phyloP scores from a whole-genome alignment of 1,284 basidiomycete species.

The Rugosomyces carneus region DNA sequence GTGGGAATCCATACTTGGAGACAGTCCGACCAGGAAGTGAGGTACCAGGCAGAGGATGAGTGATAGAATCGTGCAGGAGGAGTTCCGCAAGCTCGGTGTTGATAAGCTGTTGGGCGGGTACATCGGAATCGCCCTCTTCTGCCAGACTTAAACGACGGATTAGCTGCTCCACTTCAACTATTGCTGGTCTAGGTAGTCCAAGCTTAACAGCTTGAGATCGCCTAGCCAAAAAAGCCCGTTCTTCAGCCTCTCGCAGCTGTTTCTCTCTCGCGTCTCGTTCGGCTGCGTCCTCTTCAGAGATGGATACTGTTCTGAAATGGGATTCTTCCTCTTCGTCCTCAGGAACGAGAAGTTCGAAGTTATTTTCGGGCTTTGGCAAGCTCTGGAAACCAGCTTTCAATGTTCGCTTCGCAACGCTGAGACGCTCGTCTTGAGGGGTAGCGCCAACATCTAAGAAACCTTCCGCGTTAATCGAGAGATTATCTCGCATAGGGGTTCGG shows the following conservation, averaged over 20 bases:
- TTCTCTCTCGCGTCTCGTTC: slow-evolving; percentile 82
- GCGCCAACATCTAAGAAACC: slow-evolving; percentile 48
- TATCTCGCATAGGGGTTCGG: slow-evolving; percentile 90
- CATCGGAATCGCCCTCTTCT: slow-evolving; percentile 35
- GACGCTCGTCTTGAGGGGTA: slow-evolving; percentile 73
- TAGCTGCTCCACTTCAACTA: slow-evolving; percentile 69
- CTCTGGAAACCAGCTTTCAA: slow-evolving; percentile 79
- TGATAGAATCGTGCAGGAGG: slow-evolving; percentile 84
- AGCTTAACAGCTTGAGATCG: slow-evolving; percentile 80
- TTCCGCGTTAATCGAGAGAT: slow-evolving; percentile 81
- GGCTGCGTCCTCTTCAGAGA: slow-evolving; percentile 83
- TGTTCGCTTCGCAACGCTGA: slow-evolving; percentile 61
- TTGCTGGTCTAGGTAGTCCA: slow-evolving; percentile 81
- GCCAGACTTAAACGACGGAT: slow-evolving; percentile 52
- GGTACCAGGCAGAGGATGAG: slow-evolving; percentile 87
- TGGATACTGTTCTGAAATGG: slow-evolving; percentile 13
- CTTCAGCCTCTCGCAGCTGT: slow-evolving; percentile 70
- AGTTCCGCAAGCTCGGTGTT: slow-evolving; percentile 77
- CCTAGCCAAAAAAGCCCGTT: slow-evolving; percentile 71
- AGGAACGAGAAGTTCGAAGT: slow-evolving; percentile 92
- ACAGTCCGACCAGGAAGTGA: slow-evolving; percentile 68
- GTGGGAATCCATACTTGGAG: slow-evolving; percentile 72
- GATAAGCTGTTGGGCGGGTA: slow-evolving; percentile 60
- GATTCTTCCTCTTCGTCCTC: slow-evolving; percentile 62
- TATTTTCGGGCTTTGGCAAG: slow-evolving; percentile 93